A percentile compares a stretch with the other conserved stretches of the same genome.
phyloP scores from a whole-genome alignment of 352 stramenopile species.

The Halophytophthora polymorphica region DNA sequence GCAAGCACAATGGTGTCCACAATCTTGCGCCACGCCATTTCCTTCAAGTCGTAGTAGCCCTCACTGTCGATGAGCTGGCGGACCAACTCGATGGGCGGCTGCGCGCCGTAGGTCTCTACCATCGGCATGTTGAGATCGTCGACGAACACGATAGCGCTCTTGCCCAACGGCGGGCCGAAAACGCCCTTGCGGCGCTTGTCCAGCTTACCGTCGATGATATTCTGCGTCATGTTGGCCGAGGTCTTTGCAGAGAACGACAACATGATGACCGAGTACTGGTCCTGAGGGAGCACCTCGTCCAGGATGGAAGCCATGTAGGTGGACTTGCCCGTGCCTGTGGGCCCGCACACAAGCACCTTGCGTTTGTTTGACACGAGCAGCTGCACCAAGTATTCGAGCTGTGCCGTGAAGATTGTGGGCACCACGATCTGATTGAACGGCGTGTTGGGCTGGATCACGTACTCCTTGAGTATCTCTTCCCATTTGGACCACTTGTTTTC shows the following conservation, averaged over 20 bases:
- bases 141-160: conserved; percentile 88
- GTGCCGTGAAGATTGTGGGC: conserved; percentile 91
- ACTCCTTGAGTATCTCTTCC: conserved; percentile 86
- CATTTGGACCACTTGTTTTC: conserved; percentile 89
- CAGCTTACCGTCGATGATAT: conserved; percentile 95
- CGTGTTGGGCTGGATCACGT: conserved; percentile 81
- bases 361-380: conserved; percentile 79
- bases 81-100: conserved; percentile 91
- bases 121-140: conserved; percentile 96
- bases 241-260: conserved; percentile 93
- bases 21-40: conserved; percentile 91
- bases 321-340: conserved; percentile 92
- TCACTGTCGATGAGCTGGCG: conserved; percentile 89
- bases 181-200: conserved; percentile 92
- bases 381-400: conserved; percentile 87
- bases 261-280: conserved; percentile 85
- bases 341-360: conserved; percentile 89
- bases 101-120: conserved; percentile 91
- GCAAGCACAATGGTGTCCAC: conserved; percentile 89
- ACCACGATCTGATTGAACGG: conserved; percentile 93
- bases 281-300: conserved; percentile 72
- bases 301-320: conserved; percentile 89
- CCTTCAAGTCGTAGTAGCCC: conserved; percentile 93
- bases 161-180: conserved; percentile 87
- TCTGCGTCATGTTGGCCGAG: conserved; percentile 93